Evolutionary conservation across 371 early-diverging fungal genomes (phyloP).

Genomic region (Mortierella sp.): DNA sequence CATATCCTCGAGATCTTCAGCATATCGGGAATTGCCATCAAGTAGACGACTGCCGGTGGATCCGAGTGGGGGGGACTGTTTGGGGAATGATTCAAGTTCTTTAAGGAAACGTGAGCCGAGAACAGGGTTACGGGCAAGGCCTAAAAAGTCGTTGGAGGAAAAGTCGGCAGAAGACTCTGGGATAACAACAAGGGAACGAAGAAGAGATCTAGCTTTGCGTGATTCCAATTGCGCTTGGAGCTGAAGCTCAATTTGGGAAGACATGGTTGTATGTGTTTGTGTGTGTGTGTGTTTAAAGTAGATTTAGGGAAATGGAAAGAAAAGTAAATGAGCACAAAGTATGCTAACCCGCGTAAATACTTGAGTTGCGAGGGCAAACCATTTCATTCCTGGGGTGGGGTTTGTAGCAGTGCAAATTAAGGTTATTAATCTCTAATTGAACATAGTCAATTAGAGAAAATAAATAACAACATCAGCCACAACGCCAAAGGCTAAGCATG

Average conservation of each 20-base stretch:
- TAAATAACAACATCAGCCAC: constrained; percentile 6
- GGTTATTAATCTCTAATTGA: neutral
- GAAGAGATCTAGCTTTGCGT: constrained; percentile 43
- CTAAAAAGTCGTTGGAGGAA: constrained; percentile 87
- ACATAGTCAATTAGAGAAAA: neutral
- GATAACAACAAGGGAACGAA: constrained; percentile 50
- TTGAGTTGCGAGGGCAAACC: no score
- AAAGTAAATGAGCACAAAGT: neutral
- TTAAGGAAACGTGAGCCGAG: constrained; percentile 62
- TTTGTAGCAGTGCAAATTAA: no score
- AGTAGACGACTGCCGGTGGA: constrained; percentile 86
- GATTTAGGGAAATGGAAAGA: constrained; percentile 3
- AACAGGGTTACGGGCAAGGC: constrained; percentile 66
- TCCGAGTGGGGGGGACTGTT: constrained; percentile 63
- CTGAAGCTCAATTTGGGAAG: constrained; percentile 48
- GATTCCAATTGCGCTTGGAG: constrained; percentile 39
- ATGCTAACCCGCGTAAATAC: neutral
- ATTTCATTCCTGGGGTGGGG: no score
- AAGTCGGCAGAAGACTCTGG: constrained; percentile 69
- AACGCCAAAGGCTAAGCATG: neutral
- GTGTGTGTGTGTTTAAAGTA: neutral
- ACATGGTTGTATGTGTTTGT: constrained; percentile 19
- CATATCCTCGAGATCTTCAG: constrained; percentile 68
- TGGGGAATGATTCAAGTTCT: constrained; percentile 59
- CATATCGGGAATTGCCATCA: constrained; percentile 78